Percentiles rank a stretch among this genome's conserved stretches.
Evolutionary conservation across 2,329 filamentous ascomycete genomes (phyloP).

Genomic region (Colletotrichum sp.): DNA sequence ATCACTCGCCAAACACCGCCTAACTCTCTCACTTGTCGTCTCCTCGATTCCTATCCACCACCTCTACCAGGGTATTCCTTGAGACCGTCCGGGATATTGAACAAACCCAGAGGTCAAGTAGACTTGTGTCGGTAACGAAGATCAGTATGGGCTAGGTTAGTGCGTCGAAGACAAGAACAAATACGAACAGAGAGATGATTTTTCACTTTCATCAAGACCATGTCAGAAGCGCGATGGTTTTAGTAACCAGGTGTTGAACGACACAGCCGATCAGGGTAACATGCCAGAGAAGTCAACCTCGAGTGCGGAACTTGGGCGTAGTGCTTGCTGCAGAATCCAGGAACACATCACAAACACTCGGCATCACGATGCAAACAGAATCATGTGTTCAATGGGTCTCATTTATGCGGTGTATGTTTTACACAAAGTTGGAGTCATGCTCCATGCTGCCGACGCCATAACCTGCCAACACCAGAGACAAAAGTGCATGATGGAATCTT

Average conservation of each 20-base stretch:
- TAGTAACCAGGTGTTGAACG: no score
- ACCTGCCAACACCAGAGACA: constrained; percentile 23
- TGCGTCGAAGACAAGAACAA: background rate
- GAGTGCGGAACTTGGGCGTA: fast-evolving
- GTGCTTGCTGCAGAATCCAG: background rate
- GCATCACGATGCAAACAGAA: background rate
- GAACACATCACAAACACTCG: background rate
- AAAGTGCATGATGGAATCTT: constrained; percentile 19
- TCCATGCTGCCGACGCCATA: constrained; percentile 23
- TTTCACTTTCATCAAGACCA: no score
- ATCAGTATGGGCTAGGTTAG: background rate
- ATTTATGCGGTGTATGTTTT: constrained; percentile 22
- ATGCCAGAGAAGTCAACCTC: no score
- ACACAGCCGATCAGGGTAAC: no score
- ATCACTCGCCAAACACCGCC: background rate
- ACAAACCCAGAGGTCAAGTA: background rate
- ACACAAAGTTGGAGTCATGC: constrained; percentile 18
- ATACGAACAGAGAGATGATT: background rate
- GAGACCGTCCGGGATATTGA: fast-evolving
- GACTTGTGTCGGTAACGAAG: background rate
- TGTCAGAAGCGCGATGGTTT: no score
- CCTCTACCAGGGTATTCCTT: background rate
- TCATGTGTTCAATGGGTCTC: constrained; percentile 18
- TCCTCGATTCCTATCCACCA: background rate
- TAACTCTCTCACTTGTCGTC: background rate